A percentile compares a stretch with the other conserved stretches of the same genome.
Conservation (phyloP, 2,329 filamentous ascomycete genomes). For the Amauroascus niger region DNA sequence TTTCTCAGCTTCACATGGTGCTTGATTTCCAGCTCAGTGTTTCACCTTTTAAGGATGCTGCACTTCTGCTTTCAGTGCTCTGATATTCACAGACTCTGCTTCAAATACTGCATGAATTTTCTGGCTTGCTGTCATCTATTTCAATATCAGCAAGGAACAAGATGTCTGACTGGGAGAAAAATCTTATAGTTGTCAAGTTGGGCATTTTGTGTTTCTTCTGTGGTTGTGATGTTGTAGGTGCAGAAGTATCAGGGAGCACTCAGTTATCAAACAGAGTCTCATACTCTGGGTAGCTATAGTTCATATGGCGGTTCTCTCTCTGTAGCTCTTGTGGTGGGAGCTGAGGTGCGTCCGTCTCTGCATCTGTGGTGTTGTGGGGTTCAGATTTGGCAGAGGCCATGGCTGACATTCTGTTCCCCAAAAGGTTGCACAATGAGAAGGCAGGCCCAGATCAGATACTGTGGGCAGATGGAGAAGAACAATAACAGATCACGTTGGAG, state of each 20-base stretch:
- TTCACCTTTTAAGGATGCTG: neutral
- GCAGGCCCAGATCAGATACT: neutral
- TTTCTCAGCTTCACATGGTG: neutral
- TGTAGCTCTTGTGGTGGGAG: slow-evolving; percentile 4
- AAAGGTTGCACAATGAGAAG: neutral
- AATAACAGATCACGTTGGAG: neutral
- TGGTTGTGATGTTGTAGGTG: slow-evolving; percentile 6
- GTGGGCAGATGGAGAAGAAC: neutral
- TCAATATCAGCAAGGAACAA: slow-evolving; percentile 9
- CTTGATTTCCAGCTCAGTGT: slow-evolving; percentile 4
- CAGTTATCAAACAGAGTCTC: slow-evolving; percentile 5
- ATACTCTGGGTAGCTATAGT: slow-evolving; percentile 2
- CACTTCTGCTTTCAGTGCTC: neutral
- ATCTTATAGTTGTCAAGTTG: slow-evolving; percentile 6
- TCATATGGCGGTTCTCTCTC: slow-evolving; percentile 4
- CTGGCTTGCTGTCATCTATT: slow-evolving; percentile 1
- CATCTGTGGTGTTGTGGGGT: neutral
- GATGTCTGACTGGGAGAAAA: slow-evolving; percentile 1
- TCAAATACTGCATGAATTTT: slow-evolving; percentile 8
- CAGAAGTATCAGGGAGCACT: neutral
- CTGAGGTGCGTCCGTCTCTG: slow-evolving; percentile 7
- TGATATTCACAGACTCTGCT: slow-evolving; percentile 1
- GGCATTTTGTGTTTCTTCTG: slow-evolving; percentile 6
- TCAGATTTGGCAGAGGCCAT: neutral
- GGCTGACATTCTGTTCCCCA: neutral